phyloP scores from a whole-genome alignment of 2,329 filamentous ascomycete species.

The Colletotrichum sojae region DNA sequence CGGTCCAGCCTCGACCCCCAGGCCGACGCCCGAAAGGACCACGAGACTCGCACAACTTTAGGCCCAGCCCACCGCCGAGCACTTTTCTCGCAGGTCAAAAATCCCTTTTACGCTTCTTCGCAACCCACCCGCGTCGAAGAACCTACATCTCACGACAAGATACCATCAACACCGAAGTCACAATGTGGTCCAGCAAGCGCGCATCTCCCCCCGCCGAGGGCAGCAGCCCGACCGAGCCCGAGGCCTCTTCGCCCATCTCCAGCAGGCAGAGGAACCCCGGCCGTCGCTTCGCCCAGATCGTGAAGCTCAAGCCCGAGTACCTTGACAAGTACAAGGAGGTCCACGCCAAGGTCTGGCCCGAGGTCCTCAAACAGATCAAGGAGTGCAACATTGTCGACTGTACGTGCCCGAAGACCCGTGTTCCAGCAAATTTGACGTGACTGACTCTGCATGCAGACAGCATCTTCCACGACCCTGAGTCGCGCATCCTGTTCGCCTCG shows the following conservation, averaged over 20 bases:
- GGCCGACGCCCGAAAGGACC: slow-evolving; percentile 23
- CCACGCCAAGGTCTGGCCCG: slow-evolving; percentile 82
- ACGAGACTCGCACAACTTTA: slow-evolving; percentile 20
- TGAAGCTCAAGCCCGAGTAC: slow-evolving; percentile 78
- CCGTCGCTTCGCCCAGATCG: slow-evolving; percentile 78
- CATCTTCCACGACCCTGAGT: slow-evolving; percentile 77
- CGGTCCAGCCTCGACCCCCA: slow-evolving; percentile 19
- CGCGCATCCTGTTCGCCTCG: slow-evolving; percentile 77
- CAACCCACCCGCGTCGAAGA: neutral
- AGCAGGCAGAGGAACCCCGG: slow-evolving; percentile 56
- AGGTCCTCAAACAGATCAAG: slow-evolving; percentile 82
- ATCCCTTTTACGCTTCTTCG: slow-evolving; percentile 7
- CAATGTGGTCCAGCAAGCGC: slow-evolving; percentile 40
- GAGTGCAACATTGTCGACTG: slow-evolving; percentile 82
- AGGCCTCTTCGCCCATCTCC: slow-evolving; percentile 28
- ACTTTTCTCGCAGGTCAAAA: slow-evolving; percentile 24
- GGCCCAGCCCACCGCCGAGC: slow-evolving; percentile 28
- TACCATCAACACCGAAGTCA: neutral
- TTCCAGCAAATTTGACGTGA: neutral
- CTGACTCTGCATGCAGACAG: slow-evolving; percentile 66
- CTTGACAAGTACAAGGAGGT: slow-evolving; percentile 80
- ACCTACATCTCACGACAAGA: too few species aligned
- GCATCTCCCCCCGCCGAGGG: slow-evolving; percentile 18
- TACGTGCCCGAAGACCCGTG: slow-evolving; percentile 52
- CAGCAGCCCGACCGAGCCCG: slow-evolving; percentile 32